These are phyloP conservation scores for Calonectria pteridis DNA, from an alignment of 2,329 filamentous ascomycete species.

Conservation along the genomic window DNA sequence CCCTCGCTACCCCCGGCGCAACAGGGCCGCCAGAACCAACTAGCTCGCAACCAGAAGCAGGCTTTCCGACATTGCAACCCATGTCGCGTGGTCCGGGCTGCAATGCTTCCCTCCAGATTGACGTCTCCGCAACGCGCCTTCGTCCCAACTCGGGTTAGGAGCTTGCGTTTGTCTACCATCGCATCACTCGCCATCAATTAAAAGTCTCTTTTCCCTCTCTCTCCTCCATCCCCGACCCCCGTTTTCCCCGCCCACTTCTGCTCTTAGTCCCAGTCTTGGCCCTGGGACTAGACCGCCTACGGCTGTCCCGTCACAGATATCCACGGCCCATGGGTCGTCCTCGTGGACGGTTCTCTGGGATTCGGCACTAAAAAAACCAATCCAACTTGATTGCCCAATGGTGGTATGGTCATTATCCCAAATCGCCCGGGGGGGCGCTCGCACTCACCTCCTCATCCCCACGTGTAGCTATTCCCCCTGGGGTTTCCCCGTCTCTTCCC, in stretches of 20 bases:
- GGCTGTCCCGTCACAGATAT: constrained; percentile 4
- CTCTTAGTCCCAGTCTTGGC: neutral
- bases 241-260: constrained; percentile 12
- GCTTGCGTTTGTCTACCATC: neutral
- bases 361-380: constrained; percentile 14
- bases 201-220: neutral
- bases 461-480: constrained; percentile 1
- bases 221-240: neutral
- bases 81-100: constrained; percentile 4
- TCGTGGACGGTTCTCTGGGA: constrained; percentile 9
- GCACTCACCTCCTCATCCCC: constrained; percentile 2
- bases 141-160: constrained; percentile 19
- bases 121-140: neutral
- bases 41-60: neutral
- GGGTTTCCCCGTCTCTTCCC: constrained; percentile 7
- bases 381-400: neutral
- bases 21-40: neutral
- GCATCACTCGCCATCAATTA: neutral
- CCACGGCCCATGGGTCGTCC: constrained; percentile 11
- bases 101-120: constrained; percentile 1
- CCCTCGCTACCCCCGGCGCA: neutral
- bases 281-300: constrained; percentile 15
- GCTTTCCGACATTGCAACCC: constrained; percentile 1
- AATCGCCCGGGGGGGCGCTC: neutral
- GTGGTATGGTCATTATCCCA: neutral